phyloP scores from a whole-genome alignment of 1,139 yeast species.

The Sugiyamaella neomexicana region DNA sequence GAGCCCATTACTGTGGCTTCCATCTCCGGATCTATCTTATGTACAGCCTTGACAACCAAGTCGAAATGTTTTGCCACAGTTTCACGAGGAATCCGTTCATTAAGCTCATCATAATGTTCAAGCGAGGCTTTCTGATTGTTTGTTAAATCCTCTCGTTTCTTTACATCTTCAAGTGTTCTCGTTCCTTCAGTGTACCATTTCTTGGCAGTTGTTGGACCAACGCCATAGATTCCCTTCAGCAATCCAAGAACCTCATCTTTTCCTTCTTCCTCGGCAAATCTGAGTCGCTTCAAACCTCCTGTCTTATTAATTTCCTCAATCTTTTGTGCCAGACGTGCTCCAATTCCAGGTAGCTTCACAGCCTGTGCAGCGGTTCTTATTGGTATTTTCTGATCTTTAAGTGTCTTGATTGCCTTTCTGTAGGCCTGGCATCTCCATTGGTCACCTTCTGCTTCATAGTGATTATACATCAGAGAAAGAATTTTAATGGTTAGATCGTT shows the following conservation, averaged over 20 bases:
- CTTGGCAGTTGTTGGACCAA: conserved; percentile 51
- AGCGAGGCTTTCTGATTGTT: conserved; percentile 49
- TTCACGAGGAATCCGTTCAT: conserved; percentile 47
- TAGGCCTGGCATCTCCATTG: conserved; percentile 50
- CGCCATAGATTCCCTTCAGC: conserved; percentile 53
- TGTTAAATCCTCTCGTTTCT: conserved; percentile 40
- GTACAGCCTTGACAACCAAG: conserved; percentile 40
- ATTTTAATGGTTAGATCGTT: conserved; percentile 44
- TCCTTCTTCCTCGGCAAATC: conserved; percentile 34
- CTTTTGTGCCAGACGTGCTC: conserved; percentile 49
- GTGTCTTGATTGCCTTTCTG: conserved; percentile 47
- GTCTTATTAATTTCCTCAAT: conserved; percentile 50
- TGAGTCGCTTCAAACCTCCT: conserved; percentile 45
- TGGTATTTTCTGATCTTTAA: conserved; percentile 36
- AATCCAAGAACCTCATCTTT: conserved; percentile 38
- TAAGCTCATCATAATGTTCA: conserved; percentile 54
- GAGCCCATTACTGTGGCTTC: conserved; percentile 55
- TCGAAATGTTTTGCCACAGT: conserved; percentile 49
- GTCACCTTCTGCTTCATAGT: conserved; percentile 46
- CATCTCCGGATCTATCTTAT: conserved; percentile 44
- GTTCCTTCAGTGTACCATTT: conserved; percentile 48
- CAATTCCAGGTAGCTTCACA: conserved; percentile 46
- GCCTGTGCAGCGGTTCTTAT: conserved; percentile 49
- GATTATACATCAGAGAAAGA: conserved; percentile 44
- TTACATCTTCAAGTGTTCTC: conserved; percentile 46